phyloP scores from a whole-genome alignment of 345 rosid species.

The Aurinia saxatilis region DNA sequence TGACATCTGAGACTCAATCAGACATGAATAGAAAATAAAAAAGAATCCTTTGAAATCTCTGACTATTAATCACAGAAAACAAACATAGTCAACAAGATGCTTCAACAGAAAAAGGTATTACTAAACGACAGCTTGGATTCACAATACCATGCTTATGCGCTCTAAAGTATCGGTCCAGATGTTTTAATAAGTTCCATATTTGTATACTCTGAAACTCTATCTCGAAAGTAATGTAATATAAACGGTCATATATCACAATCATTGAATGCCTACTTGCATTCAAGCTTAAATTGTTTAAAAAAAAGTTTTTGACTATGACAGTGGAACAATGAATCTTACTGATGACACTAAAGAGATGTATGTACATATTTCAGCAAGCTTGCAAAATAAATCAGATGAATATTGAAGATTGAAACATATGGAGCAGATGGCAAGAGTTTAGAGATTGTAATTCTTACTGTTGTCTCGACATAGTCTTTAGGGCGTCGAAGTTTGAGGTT shows the following conservation, averaged over 20 bases:
- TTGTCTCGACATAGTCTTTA: slow-evolving; percentile 69
- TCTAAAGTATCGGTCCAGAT: neutral
- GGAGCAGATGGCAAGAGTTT: slow-evolving; percentile 15
- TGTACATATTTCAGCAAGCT: neutral
- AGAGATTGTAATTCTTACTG: slow-evolving; percentile 52
- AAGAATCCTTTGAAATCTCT: neutral
- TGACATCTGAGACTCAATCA: neutral
- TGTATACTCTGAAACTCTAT: neutral
- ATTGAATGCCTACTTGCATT: neutral
- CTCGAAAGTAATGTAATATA: neutral
- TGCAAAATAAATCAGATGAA: slow-evolving; percentile 5
- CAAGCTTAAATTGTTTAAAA: neutral
- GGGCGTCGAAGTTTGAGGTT: slow-evolving; percentile 77
- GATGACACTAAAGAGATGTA: slow-evolving; percentile 1
- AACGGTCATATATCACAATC: neutral
- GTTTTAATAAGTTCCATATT: neutral
- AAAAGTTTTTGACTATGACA: too few species aligned
- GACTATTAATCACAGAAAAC: neutral
- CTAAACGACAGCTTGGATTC: neutral
- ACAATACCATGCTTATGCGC: slow-evolving; percentile 4
- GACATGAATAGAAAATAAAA: neutral
- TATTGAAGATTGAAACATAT: neutral
- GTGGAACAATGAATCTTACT: slow-evolving; percentile 13
- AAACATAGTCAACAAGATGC: neutral
- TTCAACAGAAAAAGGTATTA: neutral